Evolutionary conservation across 2,329 filamentous ascomycete species (phyloP), one percentile per base, ranked within the genome.

Genomic region (Stachybotrys echinatus): DNA sequence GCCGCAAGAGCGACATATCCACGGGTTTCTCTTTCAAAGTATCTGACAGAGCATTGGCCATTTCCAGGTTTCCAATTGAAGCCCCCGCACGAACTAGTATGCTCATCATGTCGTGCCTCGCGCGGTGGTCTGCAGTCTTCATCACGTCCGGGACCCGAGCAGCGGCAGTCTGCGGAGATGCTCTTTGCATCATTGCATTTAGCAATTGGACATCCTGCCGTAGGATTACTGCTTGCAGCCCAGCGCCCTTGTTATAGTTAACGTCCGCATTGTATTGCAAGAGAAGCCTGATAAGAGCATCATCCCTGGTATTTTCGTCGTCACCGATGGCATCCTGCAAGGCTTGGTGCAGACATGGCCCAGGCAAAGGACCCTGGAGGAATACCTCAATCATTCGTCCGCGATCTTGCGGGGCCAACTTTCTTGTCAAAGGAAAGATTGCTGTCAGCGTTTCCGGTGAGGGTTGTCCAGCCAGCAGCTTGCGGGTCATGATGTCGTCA

Each of bases 281-380:
- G 4, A 83, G 63, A 5, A 83, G 66, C 6, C 71, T 68, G 48
- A 84, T 77, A 12, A 84, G 63, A 2, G 70, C 67, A 40, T 75
- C 71, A 38, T 83, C 80, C 37, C 77, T 68, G 39, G 69, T 65
- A 0, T 72, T 69, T 1, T 69, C 67, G 12, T 72, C 67, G 40
- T 80, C 74, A 14, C 72, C 69, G 40, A 83, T 74, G n/a, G 75
- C 75, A 21, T 75, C 71, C 51, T 81, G 74, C 2, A 83, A 59
- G 2, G 77, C 76, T 0, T 66, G 66, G 42, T 81, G 72, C 5
- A 83, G 65, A 37, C 67, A 68, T 2, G 72, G 65, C 0, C 73
- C 74, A 0, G 74, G 66, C 6, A 81, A 58, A 2, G 78, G 75
- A 2, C 72, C 71, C 8, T 69, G 63, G 3, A 83, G 61, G 44